These are phyloP conservation scores for Podila horticola DNA, from an alignment of 192 early-diverging fungal genomes.

Conservation along the genomic window DNA sequence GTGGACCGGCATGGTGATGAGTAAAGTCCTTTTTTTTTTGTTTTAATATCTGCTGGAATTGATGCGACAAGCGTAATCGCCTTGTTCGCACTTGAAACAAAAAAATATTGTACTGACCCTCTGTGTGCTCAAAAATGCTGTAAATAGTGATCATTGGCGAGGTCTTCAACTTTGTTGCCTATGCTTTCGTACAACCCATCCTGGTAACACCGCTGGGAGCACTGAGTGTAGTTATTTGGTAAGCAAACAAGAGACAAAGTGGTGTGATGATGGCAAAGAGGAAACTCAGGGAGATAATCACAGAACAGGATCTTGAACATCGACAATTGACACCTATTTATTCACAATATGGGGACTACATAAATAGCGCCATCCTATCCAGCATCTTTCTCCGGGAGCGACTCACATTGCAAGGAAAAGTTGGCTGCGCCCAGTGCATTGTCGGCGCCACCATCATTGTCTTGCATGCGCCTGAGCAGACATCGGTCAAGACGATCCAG, in stretches of 20 bases:
- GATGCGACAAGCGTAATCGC: no score
- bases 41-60: background rate
- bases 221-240: slow-evolving; percentile 85
- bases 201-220: slow-evolving; percentile 93
- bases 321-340: no score
- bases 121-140: slow-evolving; percentile 4
- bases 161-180: slow-evolving; percentile 92
- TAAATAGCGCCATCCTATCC: slow-evolving; percentile 78
- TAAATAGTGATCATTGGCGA: slow-evolving; percentile 86
- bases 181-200: slow-evolving; percentile 92
- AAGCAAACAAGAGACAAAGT: background rate
- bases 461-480: slow-evolving; percentile 85
- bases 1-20: slow-evolving; percentile 66
- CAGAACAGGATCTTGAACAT: no score
- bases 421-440: slow-evolving; percentile 90
- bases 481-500: slow-evolving; percentile 78
- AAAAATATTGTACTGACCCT: slow-evolving; percentile 6
- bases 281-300: no score
- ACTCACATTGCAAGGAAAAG: slow-evolving; percentile 82
- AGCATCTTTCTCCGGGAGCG: slow-evolving; percentile 88
- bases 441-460: slow-evolving; percentile 87
- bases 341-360: no score
- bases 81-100: no score
- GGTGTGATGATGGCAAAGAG: no score
- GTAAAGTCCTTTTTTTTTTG: slow-evolving; percentile 20